Conservation (phyloP, 768 basidiomycete genomes). For the Tricholomella constricta region DNA sequence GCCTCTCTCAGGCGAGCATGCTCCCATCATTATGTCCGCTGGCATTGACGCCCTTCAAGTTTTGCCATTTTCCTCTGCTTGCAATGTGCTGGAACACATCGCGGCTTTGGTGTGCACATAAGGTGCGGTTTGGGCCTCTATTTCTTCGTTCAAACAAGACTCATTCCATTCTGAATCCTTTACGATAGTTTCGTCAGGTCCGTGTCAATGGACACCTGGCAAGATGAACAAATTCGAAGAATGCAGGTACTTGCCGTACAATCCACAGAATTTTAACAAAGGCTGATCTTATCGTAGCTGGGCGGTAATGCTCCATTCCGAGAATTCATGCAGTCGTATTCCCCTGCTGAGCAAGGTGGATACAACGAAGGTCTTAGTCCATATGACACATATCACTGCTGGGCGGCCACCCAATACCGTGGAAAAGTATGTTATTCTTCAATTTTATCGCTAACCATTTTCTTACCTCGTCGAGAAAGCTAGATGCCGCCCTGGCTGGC, state of each 20-base stretch:
- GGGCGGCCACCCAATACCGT: constrained; percentile 93
- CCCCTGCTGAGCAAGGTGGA: constrained; percentile 66
- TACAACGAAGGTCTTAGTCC: constrained; percentile 62
- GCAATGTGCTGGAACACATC: constrained; percentile 81
- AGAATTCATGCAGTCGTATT: constrained; percentile 73
- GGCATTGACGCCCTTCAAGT: constrained; percentile 36
- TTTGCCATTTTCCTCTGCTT: constrained; percentile 92
- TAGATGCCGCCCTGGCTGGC: constrained; percentile 75
- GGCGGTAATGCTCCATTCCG: constrained; percentile 89
- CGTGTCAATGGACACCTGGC: constrained; percentile 97
- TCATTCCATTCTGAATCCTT: constrained; percentile 22
- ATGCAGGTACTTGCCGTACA: constrained; percentile 69
- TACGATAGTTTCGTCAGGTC: constrained; percentile 82
- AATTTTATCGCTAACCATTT: constrained; percentile 6
- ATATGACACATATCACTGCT: constrained; percentile 85
- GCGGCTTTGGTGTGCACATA: constrained; percentile 94
- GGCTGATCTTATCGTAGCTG: constrained; percentile 46
- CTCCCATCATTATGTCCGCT: constrained; percentile 5
- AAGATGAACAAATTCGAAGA: constrained; percentile 79
- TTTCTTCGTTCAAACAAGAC: constrained; percentile 11
- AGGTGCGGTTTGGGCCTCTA: constrained; percentile 45
- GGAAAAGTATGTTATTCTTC: constrained; percentile 69
- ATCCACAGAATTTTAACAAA: neutral
- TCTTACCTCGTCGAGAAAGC: constrained; percentile 47
- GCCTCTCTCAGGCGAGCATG: constrained; percentile 69